phyloP scores from a whole-genome alignment of 192 early-diverging fungal genomes.

The Coemansia sp. region DNA sequence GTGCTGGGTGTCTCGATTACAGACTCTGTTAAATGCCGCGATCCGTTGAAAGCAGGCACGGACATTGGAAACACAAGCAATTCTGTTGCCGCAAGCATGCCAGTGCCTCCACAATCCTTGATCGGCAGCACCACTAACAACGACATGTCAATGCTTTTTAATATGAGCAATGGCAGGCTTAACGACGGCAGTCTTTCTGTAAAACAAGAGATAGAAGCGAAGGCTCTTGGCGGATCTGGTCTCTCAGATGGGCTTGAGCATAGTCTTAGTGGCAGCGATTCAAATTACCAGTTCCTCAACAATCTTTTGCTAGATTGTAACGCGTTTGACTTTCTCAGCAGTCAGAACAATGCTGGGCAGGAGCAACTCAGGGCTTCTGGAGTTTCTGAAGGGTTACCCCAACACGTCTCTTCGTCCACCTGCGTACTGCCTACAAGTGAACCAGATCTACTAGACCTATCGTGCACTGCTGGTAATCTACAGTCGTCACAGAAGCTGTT shows the following conservation, averaged over 20 bases:
- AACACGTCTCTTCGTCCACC: background rate
- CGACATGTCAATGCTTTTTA: background rate
- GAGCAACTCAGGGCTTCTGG: background rate
- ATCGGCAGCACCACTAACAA: background rate
- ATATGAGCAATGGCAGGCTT: background rate
- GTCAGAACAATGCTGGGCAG: background rate
- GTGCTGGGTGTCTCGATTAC: background rate
- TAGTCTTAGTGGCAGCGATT: background rate
- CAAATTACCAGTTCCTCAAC: constrained; percentile 37
- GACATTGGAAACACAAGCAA: background rate
- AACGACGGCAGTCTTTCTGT: background rate
- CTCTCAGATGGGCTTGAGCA: background rate
- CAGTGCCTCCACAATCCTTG: constrained; percentile 3
- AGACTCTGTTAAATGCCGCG: background rate
- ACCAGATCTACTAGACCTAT: background rate
- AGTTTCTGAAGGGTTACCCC: background rate
- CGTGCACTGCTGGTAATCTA: background rate
- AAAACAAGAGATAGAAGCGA: background rate
- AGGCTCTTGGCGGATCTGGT: background rate
- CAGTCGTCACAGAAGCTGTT: background rate
- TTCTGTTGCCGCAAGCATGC: constrained; percentile 5
- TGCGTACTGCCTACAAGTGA: background rate
- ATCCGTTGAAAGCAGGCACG: background rate
- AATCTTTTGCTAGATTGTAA: constrained; percentile 36
- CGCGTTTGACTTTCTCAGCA: constrained; percentile 15